Percentiles rank a stretch among this genome's conserved stretches.
phyloP scores from a whole-genome alignment of 2,329 filamentous ascomycete species.

The Erysiphe pulchra region DNA sequence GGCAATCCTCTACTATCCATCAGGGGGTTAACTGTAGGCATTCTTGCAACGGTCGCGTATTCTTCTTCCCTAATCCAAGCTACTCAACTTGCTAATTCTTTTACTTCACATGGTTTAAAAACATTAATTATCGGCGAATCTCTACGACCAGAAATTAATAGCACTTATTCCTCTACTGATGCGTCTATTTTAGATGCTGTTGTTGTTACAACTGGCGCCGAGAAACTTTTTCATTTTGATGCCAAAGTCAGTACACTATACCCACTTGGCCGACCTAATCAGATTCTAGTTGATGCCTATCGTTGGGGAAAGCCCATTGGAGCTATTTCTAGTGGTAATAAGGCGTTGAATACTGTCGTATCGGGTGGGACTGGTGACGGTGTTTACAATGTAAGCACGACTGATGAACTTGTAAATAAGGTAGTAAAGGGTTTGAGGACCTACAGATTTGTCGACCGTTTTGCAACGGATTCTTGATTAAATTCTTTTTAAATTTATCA shows the following conservation, averaged over 20 bases:
- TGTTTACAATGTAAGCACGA: slow-evolving; percentile 20
- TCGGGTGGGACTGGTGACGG: slow-evolving; percentile 1
- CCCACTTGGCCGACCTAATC: slow-evolving; percentile 33
- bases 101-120: slow-evolving; percentile 25
- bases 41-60: slow-evolving; percentile 24
- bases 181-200: slow-evolving; percentile 36
- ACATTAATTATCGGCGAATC: slow-evolving; percentile 34
- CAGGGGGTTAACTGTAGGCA: slow-evolving; percentile 35
- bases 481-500: no score
- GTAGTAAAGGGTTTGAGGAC: slow-evolving; percentile 32
- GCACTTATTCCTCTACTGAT: slow-evolving; percentile 39
- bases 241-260: slow-evolving; percentile 25
- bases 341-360: slow-evolving; percentile 2
- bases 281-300: slow-evolving; percentile 37
- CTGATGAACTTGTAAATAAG: slow-evolving; percentile 17
- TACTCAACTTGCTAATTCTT: slow-evolving; percentile 20
- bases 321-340: slow-evolving; percentile 22
- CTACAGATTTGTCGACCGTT: slow-evolving; percentile 41
- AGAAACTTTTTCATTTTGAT: slow-evolving; percentile 21
- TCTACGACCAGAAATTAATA: slow-evolving; percentile 26
- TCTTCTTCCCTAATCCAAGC: slow-evolving; percentile 22
- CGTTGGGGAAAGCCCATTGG: slow-evolving; percentile 46
- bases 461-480: slow-evolving; percentile 24
- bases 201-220: slow-evolving; percentile 29
- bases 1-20: slow-evolving; percentile 30